A percentile compares a stretch with the other conserved stretches of the same genome.
These are phyloP conservation scores for Pezicula neosporulosa DNA, from an alignment of 2,329 filamentous ascomycete genomes.

Conservation along the genomic window DNA sequence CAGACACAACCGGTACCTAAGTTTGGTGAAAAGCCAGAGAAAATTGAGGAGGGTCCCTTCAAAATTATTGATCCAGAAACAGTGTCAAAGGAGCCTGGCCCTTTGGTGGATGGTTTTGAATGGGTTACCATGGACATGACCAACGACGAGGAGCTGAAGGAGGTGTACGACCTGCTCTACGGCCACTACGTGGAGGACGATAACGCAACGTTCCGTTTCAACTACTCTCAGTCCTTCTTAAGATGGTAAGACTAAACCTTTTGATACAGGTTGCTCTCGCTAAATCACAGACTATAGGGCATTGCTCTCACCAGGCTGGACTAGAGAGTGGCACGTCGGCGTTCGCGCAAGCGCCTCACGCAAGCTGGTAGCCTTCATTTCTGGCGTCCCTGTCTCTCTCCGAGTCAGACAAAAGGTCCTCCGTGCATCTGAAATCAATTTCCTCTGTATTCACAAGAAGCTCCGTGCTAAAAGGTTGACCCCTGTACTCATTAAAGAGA, in stretches of 20 bases:
- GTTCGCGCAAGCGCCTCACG: conserved; percentile 79
- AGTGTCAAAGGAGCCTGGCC: conserved; percentile 72
- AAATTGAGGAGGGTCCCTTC: conserved; percentile 76
- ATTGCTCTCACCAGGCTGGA: conserved; percentile 91
- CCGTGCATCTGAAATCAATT: conserved; percentile 90
- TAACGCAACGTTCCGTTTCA: conserved; percentile 96
- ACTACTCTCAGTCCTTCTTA: conserved; percentile 85
- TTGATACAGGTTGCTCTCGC: conserved; percentile 1
- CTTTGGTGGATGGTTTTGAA: conserved; percentile 80
- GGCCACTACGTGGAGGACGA: conserved; percentile 97
- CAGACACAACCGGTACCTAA: conserved; percentile 91
- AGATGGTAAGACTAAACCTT: conserved; percentile 64
- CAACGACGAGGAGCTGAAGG: conserved; percentile 73
- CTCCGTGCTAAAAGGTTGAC: conserved; percentile 88
- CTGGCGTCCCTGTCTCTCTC: conserved; percentile 82
- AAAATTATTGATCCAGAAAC: conserved; percentile 74
- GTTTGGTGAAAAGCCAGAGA: conserved; percentile 61
- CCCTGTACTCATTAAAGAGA: conserved; percentile 94
- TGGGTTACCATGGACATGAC: conserved; percentile 90
- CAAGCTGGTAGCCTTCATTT: conserved; percentile 94
- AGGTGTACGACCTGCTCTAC: conserved; percentile 87
- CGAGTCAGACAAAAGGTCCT: conserved; percentile 74
- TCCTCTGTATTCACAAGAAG: conserved; percentile 97
- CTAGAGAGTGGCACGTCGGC: conserved; percentile 90
- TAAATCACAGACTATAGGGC: conserved; percentile 55